Percentiles rank a stretch among this genome's conserved stretches.
phyloP scores from a whole-genome alignment of 139 green algal species.

The Volvox reticuliferus region DNA sequence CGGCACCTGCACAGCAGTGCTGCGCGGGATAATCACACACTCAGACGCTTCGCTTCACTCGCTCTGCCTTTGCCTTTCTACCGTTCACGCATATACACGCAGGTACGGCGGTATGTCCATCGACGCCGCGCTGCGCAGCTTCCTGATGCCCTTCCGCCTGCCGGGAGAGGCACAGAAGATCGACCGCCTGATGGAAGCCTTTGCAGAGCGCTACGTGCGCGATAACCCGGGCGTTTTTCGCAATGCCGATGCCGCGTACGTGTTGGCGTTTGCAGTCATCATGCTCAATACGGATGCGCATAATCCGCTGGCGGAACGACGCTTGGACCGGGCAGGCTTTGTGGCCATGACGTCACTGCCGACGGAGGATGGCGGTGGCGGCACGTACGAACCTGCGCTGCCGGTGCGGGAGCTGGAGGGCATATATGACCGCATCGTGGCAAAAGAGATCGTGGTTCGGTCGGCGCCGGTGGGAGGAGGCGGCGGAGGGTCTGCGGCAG shows the following conservation, averaged over 20 bases:
- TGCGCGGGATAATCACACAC: too few species aligned
- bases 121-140: constrained; percentile 78
- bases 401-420: constrained; percentile 75
- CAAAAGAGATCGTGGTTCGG: constrained; percentile 72
- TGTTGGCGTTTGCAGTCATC: constrained; percentile 93
- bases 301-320: constrained; percentile 91
- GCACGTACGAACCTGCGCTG: constrained; percentile 76
- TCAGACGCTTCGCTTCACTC: too few species aligned
- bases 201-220: constrained; percentile 58
- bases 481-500: not conserved
- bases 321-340: constrained; percentile 84
- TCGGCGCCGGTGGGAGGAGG: constrained; percentile 1
- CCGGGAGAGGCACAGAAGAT: constrained; percentile 93
- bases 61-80: too few species aligned
- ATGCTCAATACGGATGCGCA: constrained; percentile 98
- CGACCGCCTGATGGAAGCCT: constrained; percentile 94
- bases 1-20: too few species aligned
- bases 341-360: constrained; percentile 81
- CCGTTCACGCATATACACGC: not conserved
- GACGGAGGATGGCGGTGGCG: constrained; percentile 30
- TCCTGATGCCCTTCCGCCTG: constrained; percentile 84
- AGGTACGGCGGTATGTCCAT: constrained; percentile 69
- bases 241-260: constrained; percentile 87
- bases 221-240: constrained; percentile 74
- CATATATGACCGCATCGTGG: constrained; percentile 87